Evolutionary conservation across 1,139 yeast genomes (phyloP).

Genomic region (Wickerhamiella infanticola): DNA sequence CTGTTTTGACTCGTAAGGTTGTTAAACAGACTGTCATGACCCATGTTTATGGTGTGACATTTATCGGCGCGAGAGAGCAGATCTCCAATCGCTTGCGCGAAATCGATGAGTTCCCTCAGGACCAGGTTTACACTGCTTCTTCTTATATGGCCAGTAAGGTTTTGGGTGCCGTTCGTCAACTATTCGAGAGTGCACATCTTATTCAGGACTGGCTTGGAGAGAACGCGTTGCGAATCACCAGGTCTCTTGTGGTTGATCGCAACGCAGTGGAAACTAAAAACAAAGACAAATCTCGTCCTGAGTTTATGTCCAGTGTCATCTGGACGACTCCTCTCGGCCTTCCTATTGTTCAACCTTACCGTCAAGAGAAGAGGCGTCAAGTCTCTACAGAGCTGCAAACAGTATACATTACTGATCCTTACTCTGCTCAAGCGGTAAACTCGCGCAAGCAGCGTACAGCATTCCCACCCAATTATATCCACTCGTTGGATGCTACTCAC

Average conservation of each 20-base stretch:
- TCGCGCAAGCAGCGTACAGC: slow-evolving; percentile 83
- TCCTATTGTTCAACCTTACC: slow-evolving; percentile 84
- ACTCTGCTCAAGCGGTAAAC: slow-evolving; percentile 66
- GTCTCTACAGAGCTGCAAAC: slow-evolving; percentile 72
- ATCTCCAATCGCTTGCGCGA: slow-evolving; percentile 35
- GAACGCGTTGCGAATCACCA: slow-evolving; percentile 66
- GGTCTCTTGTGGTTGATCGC: slow-evolving; percentile 38
- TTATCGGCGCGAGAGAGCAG: slow-evolving; percentile 83
- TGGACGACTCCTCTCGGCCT: slow-evolving; percentile 96
- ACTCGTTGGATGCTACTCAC: slow-evolving; percentile 92
- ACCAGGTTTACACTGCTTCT: slow-evolving; percentile 29
- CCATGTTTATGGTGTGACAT: slow-evolving; percentile 94
- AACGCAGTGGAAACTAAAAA: slow-evolving; percentile 6
- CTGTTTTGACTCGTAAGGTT: slow-evolving; percentile 64
- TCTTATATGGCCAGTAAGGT: slow-evolving; percentile 65
- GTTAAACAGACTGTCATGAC: slow-evolving; percentile 98
- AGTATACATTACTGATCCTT: slow-evolving; percentile 70
- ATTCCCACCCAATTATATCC: slow-evolving; percentile 91
- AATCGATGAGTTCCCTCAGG: slow-evolving; percentile 28
- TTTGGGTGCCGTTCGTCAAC: slow-evolving; percentile 67
- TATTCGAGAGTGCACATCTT: slow-evolving; percentile 83
- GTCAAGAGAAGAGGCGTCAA: slow-evolving; percentile 47
- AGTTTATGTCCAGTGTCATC: slow-evolving; percentile 69
- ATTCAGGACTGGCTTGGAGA: slow-evolving; percentile 95
- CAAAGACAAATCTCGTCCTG: slow-evolving; percentile 19